phyloP scores from a whole-genome alignment of 2,329 filamentous ascomycete species.

The Phoma sp. region DNA sequence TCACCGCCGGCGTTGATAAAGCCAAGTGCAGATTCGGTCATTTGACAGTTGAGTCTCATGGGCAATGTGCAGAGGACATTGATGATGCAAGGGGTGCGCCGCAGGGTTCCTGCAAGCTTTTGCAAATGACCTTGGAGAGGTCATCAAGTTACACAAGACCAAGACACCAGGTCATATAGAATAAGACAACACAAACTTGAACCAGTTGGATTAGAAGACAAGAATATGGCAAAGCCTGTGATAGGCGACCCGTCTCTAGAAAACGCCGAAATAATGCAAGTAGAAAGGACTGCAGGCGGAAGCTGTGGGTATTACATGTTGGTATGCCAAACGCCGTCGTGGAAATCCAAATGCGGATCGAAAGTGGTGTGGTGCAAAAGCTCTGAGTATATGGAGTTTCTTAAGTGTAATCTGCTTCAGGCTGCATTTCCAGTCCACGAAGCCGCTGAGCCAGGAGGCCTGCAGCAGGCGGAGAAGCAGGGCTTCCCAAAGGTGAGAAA shows the following conservation, averaged over 20 bases:
- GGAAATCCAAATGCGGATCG: neutral
- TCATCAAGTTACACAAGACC: slow-evolving; percentile 14
- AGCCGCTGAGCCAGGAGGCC: slow-evolving; percentile 74
- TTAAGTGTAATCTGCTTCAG: slow-evolving; percentile 12
- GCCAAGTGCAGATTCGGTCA: neutral
- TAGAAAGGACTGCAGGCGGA: neutral
- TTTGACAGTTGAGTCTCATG: neutral
- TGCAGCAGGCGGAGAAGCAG: slow-evolving; percentile 68
- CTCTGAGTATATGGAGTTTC: too few relatives aligned
- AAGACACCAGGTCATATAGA: slow-evolving; percentile 11
- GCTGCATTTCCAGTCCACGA: slow-evolving; percentile 64
- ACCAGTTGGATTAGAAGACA: neutral
- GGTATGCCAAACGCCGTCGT: neutral
- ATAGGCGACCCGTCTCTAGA: neutral
- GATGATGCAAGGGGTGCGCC: slow-evolving; percentile 1
- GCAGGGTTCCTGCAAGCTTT: neutral
- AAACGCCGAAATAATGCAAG: neutral
- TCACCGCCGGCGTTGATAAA: neutral
- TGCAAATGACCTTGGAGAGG: slow-evolving; percentile 1
- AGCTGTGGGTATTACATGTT: slow-evolving; percentile 9
- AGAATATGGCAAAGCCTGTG: neutral
- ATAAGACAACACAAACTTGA: neutral
- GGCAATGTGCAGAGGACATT: neutral
- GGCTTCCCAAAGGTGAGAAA: slow-evolving; percentile 36
- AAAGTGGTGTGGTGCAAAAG: too few relatives aligned